Base-by-base conservation (phyloP, 139 green algal genomes). In the Helicosporidium sp. region DNA sequence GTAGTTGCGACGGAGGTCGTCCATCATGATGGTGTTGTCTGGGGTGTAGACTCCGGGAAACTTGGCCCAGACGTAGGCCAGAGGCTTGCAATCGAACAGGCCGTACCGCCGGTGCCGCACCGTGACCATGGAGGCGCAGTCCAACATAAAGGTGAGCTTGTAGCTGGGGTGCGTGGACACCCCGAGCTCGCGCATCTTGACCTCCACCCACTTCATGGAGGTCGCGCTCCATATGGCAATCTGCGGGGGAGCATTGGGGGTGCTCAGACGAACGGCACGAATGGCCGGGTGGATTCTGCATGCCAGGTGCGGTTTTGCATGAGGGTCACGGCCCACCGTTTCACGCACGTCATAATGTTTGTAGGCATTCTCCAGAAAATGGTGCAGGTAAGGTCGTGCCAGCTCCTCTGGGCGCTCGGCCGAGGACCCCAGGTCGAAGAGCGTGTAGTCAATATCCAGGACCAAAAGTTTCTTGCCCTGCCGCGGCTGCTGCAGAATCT, bases 61-160 rank as follows among this genome's bases (percentile, higher is more conserved):
- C 57, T 81, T 76, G 4, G 34, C 52, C 79, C 82, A 93, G 5
- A 93, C 59, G 29, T 91, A 76, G 3, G 54, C 60, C 39, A 96
- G 66, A 2, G 87, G 87, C 64, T 97, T 97, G 79, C 85, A 95
- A 59, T 96, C 79, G 69, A 94, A 90, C 33, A 93, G 58, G 15
- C 77, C 74, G 26, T 74, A 67, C 34, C 67, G 65, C 13, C 57
- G 54, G 25, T 68, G 75, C 18, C 71, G 55, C 25, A 92, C 73
- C 7, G 83, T 89, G 22, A 94, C 72, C 83, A 93, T 94, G 18
- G 77, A 71, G 3, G 48, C 58, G 68, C 91, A 71, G 63, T 97
- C 87, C 31, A 63, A 16, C 54, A 89, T 65, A 57, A 48, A 73
- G 6, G 66, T 54, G 12, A 92, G 49, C 50, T 82, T 83, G 76